Conservation (phyloP, 2,329 filamentous ascomycete species). For the Alternaria sp. region DNA sequence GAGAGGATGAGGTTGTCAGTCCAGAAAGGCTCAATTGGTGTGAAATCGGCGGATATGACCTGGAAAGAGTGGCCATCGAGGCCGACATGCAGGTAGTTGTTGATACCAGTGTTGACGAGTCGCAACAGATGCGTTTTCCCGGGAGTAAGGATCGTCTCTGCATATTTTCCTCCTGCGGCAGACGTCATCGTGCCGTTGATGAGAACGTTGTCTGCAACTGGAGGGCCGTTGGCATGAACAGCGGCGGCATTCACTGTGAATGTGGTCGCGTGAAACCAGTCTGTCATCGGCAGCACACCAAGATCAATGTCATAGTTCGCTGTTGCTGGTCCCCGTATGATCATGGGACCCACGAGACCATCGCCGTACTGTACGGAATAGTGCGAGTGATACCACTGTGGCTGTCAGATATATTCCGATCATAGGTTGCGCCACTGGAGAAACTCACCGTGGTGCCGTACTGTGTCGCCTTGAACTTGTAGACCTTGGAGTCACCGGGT, state of each 20-base stretch:
- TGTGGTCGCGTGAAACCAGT: slow-evolving; percentile 42
- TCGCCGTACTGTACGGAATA: slow-evolving; percentile 54
- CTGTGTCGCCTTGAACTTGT: slow-evolving; percentile 48
- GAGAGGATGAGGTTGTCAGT: slow-evolving; percentile 47
- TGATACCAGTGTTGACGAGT: slow-evolving; percentile 51
- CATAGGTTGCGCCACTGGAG: neutral
- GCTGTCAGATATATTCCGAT: slow-evolving; percentile 40
- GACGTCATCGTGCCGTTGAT: slow-evolving; percentile 65
- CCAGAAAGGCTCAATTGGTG: slow-evolving; percentile 54
- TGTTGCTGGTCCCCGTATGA: slow-evolving; percentile 54
- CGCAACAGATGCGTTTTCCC: slow-evolving; percentile 57
- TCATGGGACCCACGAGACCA: slow-evolving; percentile 52
- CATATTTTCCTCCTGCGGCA: slow-evolving; percentile 40
- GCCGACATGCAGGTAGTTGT: slow-evolving; percentile 33
- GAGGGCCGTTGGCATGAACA: slow-evolving; percentile 51
- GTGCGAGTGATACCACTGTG: slow-evolving; percentile 57
- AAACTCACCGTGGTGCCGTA: slow-evolving; percentile 44
- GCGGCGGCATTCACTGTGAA: slow-evolving; percentile 44
- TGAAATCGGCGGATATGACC: slow-evolving; percentile 56
- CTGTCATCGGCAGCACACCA: slow-evolving; percentile 52
- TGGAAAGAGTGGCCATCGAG: slow-evolving; percentile 52
- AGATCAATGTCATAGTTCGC: slow-evolving; percentile 56
- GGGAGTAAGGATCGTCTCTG: slow-evolving; percentile 44
- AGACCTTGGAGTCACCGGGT: slow-evolving; percentile 57
- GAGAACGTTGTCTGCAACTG: slow-evolving; percentile 57